A percentile compares a stretch with the other conserved stretches of the same genome.
Evolutionary conservation across 176 grass and related monocot species (phyloP).

Genomic region (Triticum monococcum): DNA sequence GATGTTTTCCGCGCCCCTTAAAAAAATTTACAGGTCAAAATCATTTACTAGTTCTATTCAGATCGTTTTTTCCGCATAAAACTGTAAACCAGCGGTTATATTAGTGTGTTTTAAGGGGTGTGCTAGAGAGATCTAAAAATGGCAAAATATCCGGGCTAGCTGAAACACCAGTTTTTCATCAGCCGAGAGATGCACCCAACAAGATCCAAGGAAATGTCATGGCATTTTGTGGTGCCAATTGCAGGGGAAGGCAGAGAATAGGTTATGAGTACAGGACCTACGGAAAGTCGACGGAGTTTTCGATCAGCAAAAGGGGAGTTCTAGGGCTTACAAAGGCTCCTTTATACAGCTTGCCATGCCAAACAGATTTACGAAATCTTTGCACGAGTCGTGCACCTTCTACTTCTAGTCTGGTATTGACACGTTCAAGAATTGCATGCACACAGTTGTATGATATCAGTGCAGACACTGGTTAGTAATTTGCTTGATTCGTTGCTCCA

Average conservation of each 20-base stretch:
- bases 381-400: too few relatives aligned
- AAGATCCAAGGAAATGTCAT: neutral
- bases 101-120: too few relatives aligned
- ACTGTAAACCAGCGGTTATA: too few relatives aligned
- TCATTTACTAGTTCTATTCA: too few relatives aligned
- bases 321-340: neutral
- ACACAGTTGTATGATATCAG: neutral
- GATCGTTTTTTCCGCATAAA: too few relatives aligned
- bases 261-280: neutral
- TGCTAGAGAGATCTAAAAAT: too few relatives aligned
- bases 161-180: neutral
- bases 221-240: neutral
- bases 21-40: too few relatives aligned
- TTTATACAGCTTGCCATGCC: slow-evolving; percentile 5
- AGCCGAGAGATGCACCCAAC: neutral
- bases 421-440: neutral
- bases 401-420: too few relatives aligned
- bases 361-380: neutral
- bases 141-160: too few relatives aligned
- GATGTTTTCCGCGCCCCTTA: too few relatives aligned
- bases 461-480: neutral
- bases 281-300: neutral
- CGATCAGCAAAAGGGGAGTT: neutral
- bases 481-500: neutral
- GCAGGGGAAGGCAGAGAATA: neutral